Evolutionary conservation across 345 rosid genomes (phyloP).

Genomic region (Euphorbia lathyris): DNA sequence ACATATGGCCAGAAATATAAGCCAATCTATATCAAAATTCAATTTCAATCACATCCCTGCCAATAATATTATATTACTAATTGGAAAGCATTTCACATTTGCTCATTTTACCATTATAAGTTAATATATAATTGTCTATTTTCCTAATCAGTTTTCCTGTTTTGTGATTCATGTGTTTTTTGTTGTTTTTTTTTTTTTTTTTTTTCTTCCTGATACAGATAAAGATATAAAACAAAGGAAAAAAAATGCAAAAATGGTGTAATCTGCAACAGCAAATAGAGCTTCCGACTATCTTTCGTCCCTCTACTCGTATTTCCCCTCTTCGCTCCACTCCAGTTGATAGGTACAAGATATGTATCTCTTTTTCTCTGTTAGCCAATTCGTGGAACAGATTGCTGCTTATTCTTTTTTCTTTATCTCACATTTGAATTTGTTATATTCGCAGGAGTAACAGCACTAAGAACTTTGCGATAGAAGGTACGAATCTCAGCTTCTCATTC

Average conservation of each 20-base stretch:
- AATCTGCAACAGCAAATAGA: constrained; percentile 28
- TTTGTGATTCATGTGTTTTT: no score
- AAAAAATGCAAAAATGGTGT: background rate
- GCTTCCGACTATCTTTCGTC: constrained; percentile 19
- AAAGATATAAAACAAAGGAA: no score
- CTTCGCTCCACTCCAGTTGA: constrained; percentile 27
- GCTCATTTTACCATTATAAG: no score
- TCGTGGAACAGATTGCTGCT: constrained; percentile 19
- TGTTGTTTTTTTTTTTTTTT: no score
- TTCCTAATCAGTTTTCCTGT: no score
- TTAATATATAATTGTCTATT: no score
- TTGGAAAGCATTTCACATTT: no score
- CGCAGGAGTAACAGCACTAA: constrained; percentile 43
- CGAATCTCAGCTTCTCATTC: constrained; percentile 64
- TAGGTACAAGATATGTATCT: constrained; percentile 28
- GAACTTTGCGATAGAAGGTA: constrained; percentile 49
- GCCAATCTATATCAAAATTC: no score
- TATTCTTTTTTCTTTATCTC: constrained; percentile 13
- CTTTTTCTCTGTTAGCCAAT: constrained; percentile 21
- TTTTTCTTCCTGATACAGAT: no score
- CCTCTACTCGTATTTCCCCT: constrained; percentile 34
- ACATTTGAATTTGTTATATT: background rate
- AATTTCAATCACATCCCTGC: no score
- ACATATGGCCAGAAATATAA: no score
- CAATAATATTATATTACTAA: no score